Evolutionary conservation across 495 filamentous ascomycete species (phyloP).

Genomic region (Aspergillus hancockii): DNA sequence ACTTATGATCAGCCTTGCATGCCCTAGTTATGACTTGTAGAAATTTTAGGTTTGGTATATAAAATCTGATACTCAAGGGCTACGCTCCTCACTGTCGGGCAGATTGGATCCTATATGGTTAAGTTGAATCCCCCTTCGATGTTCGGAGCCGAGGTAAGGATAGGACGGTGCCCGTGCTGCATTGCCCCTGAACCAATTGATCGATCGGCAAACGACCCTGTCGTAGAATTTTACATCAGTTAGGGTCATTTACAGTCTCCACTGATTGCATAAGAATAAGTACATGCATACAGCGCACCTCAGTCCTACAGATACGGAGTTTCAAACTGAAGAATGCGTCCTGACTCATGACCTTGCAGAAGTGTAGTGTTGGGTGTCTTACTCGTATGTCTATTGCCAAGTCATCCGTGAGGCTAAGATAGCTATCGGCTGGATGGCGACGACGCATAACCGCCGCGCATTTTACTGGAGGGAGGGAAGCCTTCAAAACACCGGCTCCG

Average conservation of each 20-base stretch:
- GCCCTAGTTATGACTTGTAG: neutral
- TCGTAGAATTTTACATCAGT: too few relatives aligned
- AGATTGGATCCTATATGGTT: neutral
- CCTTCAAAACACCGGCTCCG: slow-evolving; percentile 3
- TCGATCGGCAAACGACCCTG: neutral
- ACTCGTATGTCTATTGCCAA: slow-evolving; percentile 7
- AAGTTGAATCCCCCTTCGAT: neutral
- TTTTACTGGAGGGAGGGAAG: slow-evolving; percentile 2
- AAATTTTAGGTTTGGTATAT: neutral
- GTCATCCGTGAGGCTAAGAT: slow-evolving; percentile 11
- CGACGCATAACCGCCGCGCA: neutral
- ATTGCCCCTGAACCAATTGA: neutral
- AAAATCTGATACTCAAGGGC: neutral
- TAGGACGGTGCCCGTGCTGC: neutral
- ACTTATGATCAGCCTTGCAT: neutral
- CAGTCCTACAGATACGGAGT: neutral
- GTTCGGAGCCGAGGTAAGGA: neutral
- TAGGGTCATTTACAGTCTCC: neutral
- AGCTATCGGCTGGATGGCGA: slow-evolving; percentile 5
- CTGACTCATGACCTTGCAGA: neutral
- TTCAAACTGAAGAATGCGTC: neutral
- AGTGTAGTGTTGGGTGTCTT: neutral
- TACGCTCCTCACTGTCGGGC: neutral
- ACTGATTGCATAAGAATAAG: neutral
- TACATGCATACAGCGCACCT: neutral